Evolutionary conservation across 2,329 filamentous ascomycete genomes (phyloP).

Genomic region (Ascosphaera apis): DNA sequence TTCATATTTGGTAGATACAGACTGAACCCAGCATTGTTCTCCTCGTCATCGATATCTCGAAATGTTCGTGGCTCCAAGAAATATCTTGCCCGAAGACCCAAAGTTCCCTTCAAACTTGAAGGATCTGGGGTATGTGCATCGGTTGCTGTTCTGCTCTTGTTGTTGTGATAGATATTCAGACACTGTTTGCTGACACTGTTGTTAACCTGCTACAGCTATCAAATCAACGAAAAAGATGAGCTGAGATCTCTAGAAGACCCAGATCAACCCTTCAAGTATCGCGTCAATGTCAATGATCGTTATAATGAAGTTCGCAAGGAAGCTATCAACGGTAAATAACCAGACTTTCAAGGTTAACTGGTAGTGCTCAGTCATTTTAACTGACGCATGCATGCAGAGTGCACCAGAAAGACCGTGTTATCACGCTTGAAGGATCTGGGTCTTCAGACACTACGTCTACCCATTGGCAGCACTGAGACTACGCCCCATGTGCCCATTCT

Average conservation of each 20-base stretch:
- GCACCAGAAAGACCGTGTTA: slow-evolving; percentile 36
- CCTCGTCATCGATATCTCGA: neutral
- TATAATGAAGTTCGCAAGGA: slow-evolving; percentile 55
- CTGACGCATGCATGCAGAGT: slow-evolving; percentile 24
- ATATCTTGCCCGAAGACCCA: slow-evolving; percentile 47
- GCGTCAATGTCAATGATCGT: slow-evolving; percentile 47
- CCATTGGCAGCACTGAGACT: slow-evolving; percentile 24
- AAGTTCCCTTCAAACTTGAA: slow-evolving; percentile 41
- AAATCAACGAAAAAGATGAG: slow-evolving; percentile 52
- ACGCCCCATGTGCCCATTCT: slow-evolving; percentile 49
- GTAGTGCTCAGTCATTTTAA: too few species aligned
- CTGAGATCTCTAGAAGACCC: slow-evolving; percentile 47
- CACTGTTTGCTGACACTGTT: neutral
- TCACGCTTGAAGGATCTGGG: slow-evolving; percentile 38
- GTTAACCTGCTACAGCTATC: slow-evolving; percentile 35
- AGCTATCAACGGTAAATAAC: slow-evolving; percentile 43
- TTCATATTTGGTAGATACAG: too few species aligned
- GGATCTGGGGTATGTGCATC: slow-evolving; percentile 39
- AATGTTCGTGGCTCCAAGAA: slow-evolving; percentile 57
- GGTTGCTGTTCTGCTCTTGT: neutral
- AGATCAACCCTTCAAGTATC: slow-evolving; percentile 50
- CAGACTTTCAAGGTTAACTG: neutral
- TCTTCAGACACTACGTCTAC: slow-evolving; percentile 38
- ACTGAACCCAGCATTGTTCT: neutral
- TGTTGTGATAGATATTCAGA: neutral